These are phyloP conservation scores for Thozetella sp. DNA, from an alignment of 495 filamentous ascomycete genomes.

Conservation along the genomic window DNA sequence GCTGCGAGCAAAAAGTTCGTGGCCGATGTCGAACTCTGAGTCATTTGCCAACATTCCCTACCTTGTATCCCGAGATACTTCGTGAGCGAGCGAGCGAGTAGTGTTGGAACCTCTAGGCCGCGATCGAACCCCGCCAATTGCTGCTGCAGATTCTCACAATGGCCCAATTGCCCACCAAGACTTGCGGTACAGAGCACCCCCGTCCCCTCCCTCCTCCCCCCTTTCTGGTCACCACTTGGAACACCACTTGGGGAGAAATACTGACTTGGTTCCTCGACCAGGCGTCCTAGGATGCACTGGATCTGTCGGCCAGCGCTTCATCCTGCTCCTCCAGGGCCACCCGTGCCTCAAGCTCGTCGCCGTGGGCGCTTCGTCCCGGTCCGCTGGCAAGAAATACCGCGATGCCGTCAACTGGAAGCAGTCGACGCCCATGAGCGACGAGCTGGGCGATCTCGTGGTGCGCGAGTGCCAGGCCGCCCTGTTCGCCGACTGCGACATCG, in stretches of 20 bases:
- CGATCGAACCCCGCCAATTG: no score
- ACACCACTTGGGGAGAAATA: not conserved
- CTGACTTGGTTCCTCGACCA: constrained; percentile 20
- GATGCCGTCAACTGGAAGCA: constrained; percentile 89
- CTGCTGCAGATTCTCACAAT: no score
- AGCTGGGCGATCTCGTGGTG: constrained; percentile 68
- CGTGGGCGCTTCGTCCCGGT: constrained; percentile 77
- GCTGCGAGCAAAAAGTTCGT: not conserved
- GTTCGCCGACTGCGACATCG: constrained; percentile 83
- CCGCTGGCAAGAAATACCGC: constrained; percentile 80
- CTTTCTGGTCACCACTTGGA: not conserved
- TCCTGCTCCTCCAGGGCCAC: constrained; percentile 78
- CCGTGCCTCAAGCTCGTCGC: constrained; percentile 75
- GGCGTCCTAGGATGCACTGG: constrained; percentile 75
- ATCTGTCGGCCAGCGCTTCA: constrained; percentile 85
- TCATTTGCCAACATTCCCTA: no score
- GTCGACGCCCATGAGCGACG: constrained; percentile 67
- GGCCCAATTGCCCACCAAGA: constrained; percentile 50
- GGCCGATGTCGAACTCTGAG: constrained; percentile 2
- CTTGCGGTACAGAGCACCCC: constrained; percentile 46
- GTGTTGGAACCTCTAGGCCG: no score
- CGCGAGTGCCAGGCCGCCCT: constrained; percentile 73
- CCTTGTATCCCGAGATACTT: no score
- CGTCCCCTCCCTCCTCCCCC: not conserved
- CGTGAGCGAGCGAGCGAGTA: no score